Conservation (phyloP, 257 asterid genomes). For the Przewalskia tangutica region DNA sequence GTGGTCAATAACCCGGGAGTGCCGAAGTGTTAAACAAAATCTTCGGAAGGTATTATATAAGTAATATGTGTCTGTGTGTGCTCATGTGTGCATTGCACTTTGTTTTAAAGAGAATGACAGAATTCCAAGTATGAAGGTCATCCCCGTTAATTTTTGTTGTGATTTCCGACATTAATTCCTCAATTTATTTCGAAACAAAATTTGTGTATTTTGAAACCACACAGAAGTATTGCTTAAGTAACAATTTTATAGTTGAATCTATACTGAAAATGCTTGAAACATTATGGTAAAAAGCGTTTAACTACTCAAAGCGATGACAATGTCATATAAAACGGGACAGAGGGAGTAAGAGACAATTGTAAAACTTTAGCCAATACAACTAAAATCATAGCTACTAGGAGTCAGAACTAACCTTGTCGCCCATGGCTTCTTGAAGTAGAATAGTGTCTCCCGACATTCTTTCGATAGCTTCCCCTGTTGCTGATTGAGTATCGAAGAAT, state of each 20-base stretch:
- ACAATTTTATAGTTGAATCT: neutral
- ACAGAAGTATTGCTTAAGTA: neutral
- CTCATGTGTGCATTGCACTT: no score
- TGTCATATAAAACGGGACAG: neutral
- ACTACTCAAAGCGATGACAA: neutral
- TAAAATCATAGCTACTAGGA: neutral
- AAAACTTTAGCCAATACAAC: neutral
- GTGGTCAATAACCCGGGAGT: no score
- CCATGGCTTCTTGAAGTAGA: conserved; percentile 17
- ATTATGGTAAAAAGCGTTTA: neutral
- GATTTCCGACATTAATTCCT: no score
- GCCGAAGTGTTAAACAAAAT: no score
- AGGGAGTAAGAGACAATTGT: neutral
- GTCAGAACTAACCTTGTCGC: neutral
- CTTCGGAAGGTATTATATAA: no score
- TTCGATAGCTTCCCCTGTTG: conserved; percentile 45
- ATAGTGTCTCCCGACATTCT: conserved; percentile 43
- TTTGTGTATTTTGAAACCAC: neutral
- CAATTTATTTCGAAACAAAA: neutral
- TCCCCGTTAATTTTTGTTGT: no score
- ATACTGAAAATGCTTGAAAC: neutral
- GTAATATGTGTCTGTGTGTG: no score
- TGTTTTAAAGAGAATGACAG: no score
- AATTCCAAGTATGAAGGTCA: no score
- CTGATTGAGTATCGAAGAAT: conserved; percentile 41